These are phyloP conservation scores for Trichoderma oligosporum DNA, from an alignment of 2,329 filamentous ascomycete species.

Conservation along the genomic window DNA sequence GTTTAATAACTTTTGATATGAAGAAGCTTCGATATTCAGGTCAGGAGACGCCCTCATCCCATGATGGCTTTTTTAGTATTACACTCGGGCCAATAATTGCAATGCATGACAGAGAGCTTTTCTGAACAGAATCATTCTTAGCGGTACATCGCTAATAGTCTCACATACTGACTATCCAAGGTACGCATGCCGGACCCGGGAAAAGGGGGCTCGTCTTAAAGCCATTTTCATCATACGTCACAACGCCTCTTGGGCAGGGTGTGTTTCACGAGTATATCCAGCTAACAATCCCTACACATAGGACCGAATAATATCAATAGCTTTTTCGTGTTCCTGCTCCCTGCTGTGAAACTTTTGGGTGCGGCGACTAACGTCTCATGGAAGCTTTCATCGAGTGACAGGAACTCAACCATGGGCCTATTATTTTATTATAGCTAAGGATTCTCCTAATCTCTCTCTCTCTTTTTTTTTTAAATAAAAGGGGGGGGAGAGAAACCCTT, in stretches of 20 bases:
- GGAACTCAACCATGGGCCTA: not conserved
- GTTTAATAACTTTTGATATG: too few species aligned
- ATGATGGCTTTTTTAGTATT: too few species aligned
- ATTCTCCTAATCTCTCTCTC: too few species aligned
- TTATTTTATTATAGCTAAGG: not conserved
- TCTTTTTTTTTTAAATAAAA: too few species aligned
- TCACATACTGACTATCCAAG: not conserved
- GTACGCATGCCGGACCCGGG: not conserved
- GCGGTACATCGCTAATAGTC: not conserved
- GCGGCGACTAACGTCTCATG: not conserved
- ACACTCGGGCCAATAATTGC: too few species aligned
- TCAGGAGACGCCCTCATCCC: too few species aligned
- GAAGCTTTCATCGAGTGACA: not conserved
- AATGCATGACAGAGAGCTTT: too few species aligned
- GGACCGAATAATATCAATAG: constrained; percentile 19
- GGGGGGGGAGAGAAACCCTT: not conserved
- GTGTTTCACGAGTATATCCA: constrained; percentile 8
- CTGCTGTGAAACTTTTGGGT: constrained; percentile 14
- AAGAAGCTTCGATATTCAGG: not conserved
- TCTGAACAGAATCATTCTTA: too few species aligned
- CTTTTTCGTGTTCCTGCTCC: constrained; percentile 2
- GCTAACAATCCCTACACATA: not conserved
- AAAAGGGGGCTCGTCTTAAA: not conserved
- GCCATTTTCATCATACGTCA: constrained; percentile 14
- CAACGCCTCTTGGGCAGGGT: constrained; percentile 17